Evolutionary conservation across 441 rosid species (phyloP).

Genomic region (Gossypium schwendimanii): DNA sequence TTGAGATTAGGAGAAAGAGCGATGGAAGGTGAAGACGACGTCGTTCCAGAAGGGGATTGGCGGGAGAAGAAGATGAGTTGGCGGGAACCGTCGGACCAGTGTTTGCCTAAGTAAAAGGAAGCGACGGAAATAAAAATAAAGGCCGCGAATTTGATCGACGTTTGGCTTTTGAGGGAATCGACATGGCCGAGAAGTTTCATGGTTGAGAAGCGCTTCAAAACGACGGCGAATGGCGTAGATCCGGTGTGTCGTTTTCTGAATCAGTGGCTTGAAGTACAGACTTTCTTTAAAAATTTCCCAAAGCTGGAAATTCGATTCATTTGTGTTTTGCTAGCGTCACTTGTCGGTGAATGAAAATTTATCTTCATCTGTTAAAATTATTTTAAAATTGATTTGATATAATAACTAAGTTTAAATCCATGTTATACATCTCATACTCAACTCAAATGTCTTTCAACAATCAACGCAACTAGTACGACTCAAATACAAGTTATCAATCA

Average conservation of each 20-base stretch:
- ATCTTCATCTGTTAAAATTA: no score
- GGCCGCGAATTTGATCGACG: constrained; percentile 44
- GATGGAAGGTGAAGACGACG: constrained; percentile 25
- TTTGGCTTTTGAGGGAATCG: constrained; percentile 44
- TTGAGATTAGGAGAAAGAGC: constrained; percentile 56
- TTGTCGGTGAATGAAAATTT: no score
- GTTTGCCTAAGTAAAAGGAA: constrained; percentile 82
- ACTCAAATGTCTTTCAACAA: no score
- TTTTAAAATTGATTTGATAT: no score
- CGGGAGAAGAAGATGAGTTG: constrained; percentile 67
- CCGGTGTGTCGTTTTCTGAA: neutral
- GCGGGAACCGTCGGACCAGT: constrained; percentile 63
- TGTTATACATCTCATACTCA: no score
- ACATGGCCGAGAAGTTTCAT: constrained; percentile 44
- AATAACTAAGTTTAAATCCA: no score
- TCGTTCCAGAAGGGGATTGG: constrained; percentile 11
- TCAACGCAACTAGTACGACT: no score
- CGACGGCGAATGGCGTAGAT: constrained; percentile 14
- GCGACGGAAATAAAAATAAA: constrained; percentile 43
- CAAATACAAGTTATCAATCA: no score
- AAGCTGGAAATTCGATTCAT: no score
- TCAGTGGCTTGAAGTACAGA: neutral
- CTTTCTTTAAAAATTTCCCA: no score
- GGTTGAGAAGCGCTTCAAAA: neutral
- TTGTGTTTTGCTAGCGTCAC: no score